Evolutionary conservation across 108 stramenopile genomes (phyloP).

Genomic region (Hondaea fermentalgiana): DNA sequence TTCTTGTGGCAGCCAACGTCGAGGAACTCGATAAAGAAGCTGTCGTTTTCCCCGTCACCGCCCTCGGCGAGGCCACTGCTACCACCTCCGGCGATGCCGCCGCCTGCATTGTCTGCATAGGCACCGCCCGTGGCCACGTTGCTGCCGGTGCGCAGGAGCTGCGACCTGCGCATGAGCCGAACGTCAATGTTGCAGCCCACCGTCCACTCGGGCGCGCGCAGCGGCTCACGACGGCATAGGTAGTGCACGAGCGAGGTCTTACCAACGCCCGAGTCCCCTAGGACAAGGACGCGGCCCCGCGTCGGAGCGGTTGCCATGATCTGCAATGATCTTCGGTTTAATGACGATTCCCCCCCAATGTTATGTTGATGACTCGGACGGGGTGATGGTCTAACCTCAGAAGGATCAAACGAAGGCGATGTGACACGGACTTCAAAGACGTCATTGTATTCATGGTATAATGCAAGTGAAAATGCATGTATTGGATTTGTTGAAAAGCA

Average conservation of each 20-base stretch:
- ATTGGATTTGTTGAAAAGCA: too few species aligned
- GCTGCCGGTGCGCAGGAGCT: neutral
- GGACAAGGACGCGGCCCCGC: neutral
- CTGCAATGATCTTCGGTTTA: too few species aligned
- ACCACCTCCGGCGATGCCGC: neutral
- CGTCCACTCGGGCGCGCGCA: neutral
- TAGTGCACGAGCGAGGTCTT: constrained; percentile 1
- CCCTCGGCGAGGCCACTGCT: neutral
- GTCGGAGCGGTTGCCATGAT: neutral
- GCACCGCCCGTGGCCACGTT: neutral
- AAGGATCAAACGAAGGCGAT: too few species aligned
- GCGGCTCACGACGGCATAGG: neutral
- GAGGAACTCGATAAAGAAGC: neutral
- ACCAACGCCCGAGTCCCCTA: constrained; percentile 8
- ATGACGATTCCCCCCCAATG: too few species aligned
- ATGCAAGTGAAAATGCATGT: too few species aligned
- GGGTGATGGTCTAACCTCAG: too few species aligned
- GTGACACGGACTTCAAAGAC: too few species aligned
- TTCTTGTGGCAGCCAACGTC: constrained; percentile 18
- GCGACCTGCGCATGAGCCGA: neutral
- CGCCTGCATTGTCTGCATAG: neutral
- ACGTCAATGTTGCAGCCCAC: constrained; percentile 4
- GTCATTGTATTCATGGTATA: too few species aligned
- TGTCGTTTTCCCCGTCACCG: neutral
- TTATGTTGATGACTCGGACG: too few species aligned